Evolutionary conservation across 805 yeast genomes (phyloP), one percentile per base, ranked within the genome.

Genomic region (Candida ascalaphidarum): DNA sequence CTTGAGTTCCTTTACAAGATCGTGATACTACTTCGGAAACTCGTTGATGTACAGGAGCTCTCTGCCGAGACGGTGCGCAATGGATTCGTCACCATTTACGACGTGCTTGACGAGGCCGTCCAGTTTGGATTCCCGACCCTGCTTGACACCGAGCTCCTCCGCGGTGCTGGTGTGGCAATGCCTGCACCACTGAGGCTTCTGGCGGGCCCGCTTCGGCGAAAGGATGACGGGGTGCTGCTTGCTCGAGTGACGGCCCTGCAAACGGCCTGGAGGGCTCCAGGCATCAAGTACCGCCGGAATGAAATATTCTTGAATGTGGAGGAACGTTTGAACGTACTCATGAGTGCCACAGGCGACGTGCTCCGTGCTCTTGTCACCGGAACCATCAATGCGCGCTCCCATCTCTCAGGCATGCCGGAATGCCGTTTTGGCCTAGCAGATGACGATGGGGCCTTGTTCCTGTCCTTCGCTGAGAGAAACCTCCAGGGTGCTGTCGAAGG

Each of bases 391-490:
- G 68, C 84, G 68, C 76, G 77, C 27, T 62, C 89, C 0, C 83
- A 76, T 23, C 54, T 88, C 9, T 68, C 82, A 0, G 96, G 96
- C 3, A 73, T 76, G 70, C 96, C 96, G 0, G 68, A 68, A 14
- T 88, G 96, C 50, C 71, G 76, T 26, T 77, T 88, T 48, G 94
- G 89, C 0, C 63, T 89, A 26, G 74, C 77, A 36, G 86, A 81
- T 25, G 58, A 55, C n/a, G 27, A 29, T 21, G 36, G 46, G 9
- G 32, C 51, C 21, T 29, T 50, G n/a, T 37, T 36, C 24, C 25
- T 39, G 11, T 21, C 14, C 18, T 7, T 21, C 11, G 20, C 26
- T 5, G 21, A 17, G 11, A 15, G 22, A 11, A 24, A 19, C 12
- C 14, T 13, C 15, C 9, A 18, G 19, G 12, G 28, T 13, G 14